Base-by-base conservation (phyloP, 345 rosid species). In the Psidium friedrichsthalianum region DNA sequence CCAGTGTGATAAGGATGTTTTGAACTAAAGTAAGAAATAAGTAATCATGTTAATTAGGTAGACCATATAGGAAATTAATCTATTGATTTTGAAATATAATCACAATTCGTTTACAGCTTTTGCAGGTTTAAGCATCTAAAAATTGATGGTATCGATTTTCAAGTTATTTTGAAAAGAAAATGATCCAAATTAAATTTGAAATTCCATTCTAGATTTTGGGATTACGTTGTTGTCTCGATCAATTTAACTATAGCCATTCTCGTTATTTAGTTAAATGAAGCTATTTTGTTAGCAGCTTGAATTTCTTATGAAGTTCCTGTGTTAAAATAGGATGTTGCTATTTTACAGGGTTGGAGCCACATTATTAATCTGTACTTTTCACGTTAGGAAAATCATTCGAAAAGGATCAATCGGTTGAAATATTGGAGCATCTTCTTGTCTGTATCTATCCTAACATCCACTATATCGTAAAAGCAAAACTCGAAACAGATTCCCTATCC, bases 121-220 rank as follows among this genome's bases (percentile, higher is more conserved):
- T 61, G 14, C 13, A 51, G 16, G 16, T 51, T 5, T 51, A 2
- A 14, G 53, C 16, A 51, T 13, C 5, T 58, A 4, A 12, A 58
- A 61, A 27, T 61, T 27, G 74, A 27, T 27, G 40, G 15, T 12
- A 58, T 6, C 29, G 1, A 61, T 3, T 27, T 27, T 27, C 0
- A 5, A 27, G 29, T 27, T 0, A 9, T 14, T 6, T 27, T 27
- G 36, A 36, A 36, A 12, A 0, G 20, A 14, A 29, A 64, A 16
- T 32, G 11, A 16, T 32, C 8, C 16, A 64, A 1, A 15, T 29
- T 8, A 32, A 64, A 64, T 64, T 64, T 0, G 0, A 36, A 64
- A 64, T 10, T 64, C 12, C 12, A 1, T 1, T 18, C 0, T 3
- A 64, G 0, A 8, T 64, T 8, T 64, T 0, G 1, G 1, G 6